These are phyloP conservation scores for Zymoseptoria ardabiliae DNA, from an alignment of 2,329 filamentous ascomycete species.

Conservation along the genomic window DNA sequence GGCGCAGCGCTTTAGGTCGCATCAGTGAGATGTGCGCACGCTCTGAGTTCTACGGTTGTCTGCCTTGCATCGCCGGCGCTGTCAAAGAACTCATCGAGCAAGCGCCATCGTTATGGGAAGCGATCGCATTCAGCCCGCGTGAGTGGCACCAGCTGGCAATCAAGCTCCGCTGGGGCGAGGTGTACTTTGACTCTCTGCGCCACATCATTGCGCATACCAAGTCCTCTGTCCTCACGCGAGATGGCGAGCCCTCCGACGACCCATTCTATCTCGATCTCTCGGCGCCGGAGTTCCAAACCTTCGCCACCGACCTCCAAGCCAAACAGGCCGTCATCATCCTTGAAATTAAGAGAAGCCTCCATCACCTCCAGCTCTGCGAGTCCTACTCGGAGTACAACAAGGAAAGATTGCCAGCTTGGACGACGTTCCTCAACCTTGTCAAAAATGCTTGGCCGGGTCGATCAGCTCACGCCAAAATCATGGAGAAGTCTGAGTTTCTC, in stretches of 20 bases:
- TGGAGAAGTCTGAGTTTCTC: neutral
- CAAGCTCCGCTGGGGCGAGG: neutral
- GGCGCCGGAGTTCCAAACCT: neutral
- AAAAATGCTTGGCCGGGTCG: neutral
- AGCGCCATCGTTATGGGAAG: neutral
- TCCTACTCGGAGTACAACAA: neutral
- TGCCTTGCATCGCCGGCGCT: neutral
- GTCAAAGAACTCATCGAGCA: neutral
- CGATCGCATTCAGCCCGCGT: neutral
- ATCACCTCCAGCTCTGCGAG: neutral
- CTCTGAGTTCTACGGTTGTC: neutral
- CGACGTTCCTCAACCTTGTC: neutral
- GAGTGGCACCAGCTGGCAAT: neutral
- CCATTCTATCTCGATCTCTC: neutral
- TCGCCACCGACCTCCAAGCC: neutral
- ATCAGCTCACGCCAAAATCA: neutral
- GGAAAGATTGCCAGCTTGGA: neutral
- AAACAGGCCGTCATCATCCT: neutral
- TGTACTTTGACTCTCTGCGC: neutral
- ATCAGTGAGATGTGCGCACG: neutral
- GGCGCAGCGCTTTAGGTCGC: neutral
- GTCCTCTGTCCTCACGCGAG: neutral
- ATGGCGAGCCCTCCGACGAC: neutral
- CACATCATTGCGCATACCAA: neutral
- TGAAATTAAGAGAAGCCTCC: neutral